Conservation (phyloP, 2,329 filamentous ascomycete genomes). For the Pseudonectria foliicola region DNA sequence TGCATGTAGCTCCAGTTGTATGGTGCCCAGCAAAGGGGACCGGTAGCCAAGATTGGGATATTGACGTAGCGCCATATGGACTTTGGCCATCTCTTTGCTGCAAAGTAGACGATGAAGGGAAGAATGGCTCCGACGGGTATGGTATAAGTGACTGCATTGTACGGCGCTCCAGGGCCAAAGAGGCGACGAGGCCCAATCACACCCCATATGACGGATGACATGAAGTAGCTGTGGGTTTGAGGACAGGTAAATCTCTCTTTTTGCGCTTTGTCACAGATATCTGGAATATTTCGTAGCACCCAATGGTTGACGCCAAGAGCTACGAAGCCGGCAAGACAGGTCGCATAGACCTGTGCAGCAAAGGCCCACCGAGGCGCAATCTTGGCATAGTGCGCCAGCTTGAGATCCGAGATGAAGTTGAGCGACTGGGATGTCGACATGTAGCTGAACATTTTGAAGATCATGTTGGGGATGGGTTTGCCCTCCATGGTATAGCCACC, state of each 20-base stretch:
- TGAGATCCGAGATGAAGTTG: slow-evolving; percentile 53
- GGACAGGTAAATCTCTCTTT: slow-evolving; percentile 46
- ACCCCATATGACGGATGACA: slow-evolving; percentile 59
- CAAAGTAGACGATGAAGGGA: slow-evolving; percentile 12
- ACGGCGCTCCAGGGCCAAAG: slow-evolving; percentile 32
- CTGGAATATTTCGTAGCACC: slow-evolving; percentile 47
- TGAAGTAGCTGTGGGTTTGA: slow-evolving; percentile 47
- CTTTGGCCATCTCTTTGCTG: slow-evolving; percentile 12
- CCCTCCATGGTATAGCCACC: slow-evolving; percentile 61
- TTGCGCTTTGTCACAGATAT: slow-evolving; percentile 46
- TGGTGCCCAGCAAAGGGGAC: slow-evolving; percentile 18
- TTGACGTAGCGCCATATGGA: slow-evolving; percentile 18
- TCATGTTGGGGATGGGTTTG: slow-evolving; percentile 59
- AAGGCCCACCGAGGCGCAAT: slow-evolving; percentile 49
- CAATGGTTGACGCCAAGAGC: slow-evolving; percentile 55
- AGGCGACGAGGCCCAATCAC: slow-evolving; percentile 59
- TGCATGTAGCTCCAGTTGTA: slow-evolving; percentile 23
- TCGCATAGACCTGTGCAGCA: slow-evolving; percentile 45
- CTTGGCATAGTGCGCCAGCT: slow-evolving; percentile 57
- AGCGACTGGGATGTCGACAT: slow-evolving; percentile 55
- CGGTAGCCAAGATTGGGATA: slow-evolving; percentile 15
- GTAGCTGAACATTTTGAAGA: slow-evolving; percentile 63
- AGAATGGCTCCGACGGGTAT: slow-evolving; percentile 14
- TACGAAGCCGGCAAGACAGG: slow-evolving; percentile 46
- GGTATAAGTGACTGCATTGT: slow-evolving; percentile 11